Evolutionary conservation across 2,329 filamentous ascomycete genomes (phyloP), one percentile per base, ranked within the genome.

Genomic region (Macrophomina tecta): DNA sequence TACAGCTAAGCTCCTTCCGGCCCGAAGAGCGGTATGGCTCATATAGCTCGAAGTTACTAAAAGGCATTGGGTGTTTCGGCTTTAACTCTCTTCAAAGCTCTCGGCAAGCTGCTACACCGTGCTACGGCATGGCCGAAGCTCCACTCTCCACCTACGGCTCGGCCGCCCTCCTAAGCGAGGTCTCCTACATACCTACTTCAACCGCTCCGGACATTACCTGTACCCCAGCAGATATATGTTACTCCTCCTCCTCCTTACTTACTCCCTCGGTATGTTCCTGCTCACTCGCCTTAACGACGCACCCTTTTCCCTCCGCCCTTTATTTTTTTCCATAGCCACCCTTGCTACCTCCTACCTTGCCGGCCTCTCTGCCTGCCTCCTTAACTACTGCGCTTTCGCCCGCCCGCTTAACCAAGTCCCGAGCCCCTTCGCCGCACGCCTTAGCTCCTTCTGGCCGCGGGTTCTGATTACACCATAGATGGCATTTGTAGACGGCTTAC

Each of bases 371-470:
- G 34, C 69, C 9, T 81, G 78, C 67, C 79, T 82, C n/a, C 38
- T 75, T 9, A 64, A 78, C n/a, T 80, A 82, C 70, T 75, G 81
- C 23, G 64, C 73, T 2, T 75, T 79, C 55, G 79, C 81, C 66
- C 81, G 82, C 64, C 78, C 76, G 3, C 71, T 82, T 14, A 72
- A 34, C 23, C 71, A 74, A 38, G 64, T 67, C 46, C 65, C 67
- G 9, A 58, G 64, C 3, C 67, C 65, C 8, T n/a, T 42, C 45
- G 11, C 32, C 34, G 42, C 65, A 8, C 55, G 55, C 12, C 51
- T 64, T 5, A 40, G 65, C 8, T 64, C 51, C 9, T 65, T 64
- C 23, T 67, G 45, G 42, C 51, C 23, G 23, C 23, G 23, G 23
- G 23, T 2, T 23, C 23, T 23, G 23, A 3, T 2, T 23, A 23